Base-by-base conservation (phyloP, 169 alveolate species). In the Cyclospora cayetanensis region DNA sequence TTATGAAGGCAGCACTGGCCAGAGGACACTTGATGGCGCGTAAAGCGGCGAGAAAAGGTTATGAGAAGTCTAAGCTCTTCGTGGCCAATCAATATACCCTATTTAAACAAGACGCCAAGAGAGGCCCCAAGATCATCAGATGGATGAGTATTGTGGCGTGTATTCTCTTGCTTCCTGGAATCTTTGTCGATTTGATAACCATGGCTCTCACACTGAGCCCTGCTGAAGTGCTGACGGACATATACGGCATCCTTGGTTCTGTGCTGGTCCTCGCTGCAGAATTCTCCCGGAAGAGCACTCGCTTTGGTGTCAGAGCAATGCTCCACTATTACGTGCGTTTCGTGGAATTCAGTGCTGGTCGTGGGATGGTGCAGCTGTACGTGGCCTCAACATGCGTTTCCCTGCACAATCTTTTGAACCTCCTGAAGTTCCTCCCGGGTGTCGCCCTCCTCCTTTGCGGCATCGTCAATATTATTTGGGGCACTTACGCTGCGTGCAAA, bases 391-490 rank as follows among this genome's bases (percentile, higher is more conserved):
- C 74, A 15, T 76, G 89, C 20, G 80, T 89, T 4, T 50, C 88
- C 5, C n/a, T 74, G 15, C 43, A 37, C 39, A 84, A 89, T 22
- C 34, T 72, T 1, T 53, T 72, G 35, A 79, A 76, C 29, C 35
- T 89, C 31, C 35, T 89, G 70, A 72, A 72, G 63, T 79, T 89
- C 50, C 12, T 89, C 15, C 93, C 93, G 3, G 93, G 90, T 3
- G 72, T 89, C 22, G 39, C 41, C 31, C 88, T 89, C 37, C 77
- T 89, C 5, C 65, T 89, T 22, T 89, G 93, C 29, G 93, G 93
- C 1, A 37, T 89, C 12, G n/a, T 53, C 22, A 89, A 89, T 60
- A 39, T 89, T 29, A 42, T 89, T 12, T 43, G 93, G 88, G 93
- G 93, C 4, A 31, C 63, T 1, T 72, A 72, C 29, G 89, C 93